phyloP scores from a whole-genome alignment of 73 alveolate genomes.

The Paramecium bursaria region DNA sequence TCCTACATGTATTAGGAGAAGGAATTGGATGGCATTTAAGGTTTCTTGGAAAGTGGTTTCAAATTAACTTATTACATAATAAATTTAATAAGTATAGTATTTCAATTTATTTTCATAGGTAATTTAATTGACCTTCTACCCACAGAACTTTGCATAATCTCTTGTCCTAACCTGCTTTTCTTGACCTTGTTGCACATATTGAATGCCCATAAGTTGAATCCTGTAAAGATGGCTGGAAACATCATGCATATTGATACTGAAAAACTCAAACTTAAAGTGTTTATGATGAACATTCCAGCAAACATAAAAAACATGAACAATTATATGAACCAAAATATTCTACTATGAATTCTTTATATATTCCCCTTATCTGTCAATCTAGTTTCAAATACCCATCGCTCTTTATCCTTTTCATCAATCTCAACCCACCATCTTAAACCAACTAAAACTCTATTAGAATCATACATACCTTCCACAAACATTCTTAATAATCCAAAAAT shows the following conservation, averaged over 20 bases:
- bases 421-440: conserved; percentile 96
- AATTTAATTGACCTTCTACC: conserved; percentile 56
- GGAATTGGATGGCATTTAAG: not conserved
- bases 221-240: conserved; percentile 36
- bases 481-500: conserved; percentile 89
- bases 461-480: conserved; percentile 76
- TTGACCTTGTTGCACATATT: conserved; percentile 40
- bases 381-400: conserved; percentile 90
- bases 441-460: conserved; percentile 74
- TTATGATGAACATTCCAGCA: conserved; percentile 46
- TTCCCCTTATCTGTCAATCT: conserved; percentile 34
- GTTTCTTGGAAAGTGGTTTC: conserved; percentile 23
- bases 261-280: not conserved
- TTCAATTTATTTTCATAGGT: conserved; percentile 41
- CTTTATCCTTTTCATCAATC: conserved; percentile 87
- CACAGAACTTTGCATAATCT: conserved; percentile 7
- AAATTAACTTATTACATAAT: not conserved
- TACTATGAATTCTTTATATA: conserved; percentile 24
- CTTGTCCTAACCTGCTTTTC: conserved; percentile 16
- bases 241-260: conserved; percentile 42
- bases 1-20: conserved; percentile 26
- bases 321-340: conserved; percentile 58
- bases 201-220: conserved; percentile 39
- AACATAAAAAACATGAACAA: conserved; percentile 55
- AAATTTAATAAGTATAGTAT: conserved; percentile 17